Evolutionary conservation across 495 filamentous ascomycete species (phyloP), one percentile per base, ranked within the genome.

Genomic region (Aspergillus homomorphus): DNA sequence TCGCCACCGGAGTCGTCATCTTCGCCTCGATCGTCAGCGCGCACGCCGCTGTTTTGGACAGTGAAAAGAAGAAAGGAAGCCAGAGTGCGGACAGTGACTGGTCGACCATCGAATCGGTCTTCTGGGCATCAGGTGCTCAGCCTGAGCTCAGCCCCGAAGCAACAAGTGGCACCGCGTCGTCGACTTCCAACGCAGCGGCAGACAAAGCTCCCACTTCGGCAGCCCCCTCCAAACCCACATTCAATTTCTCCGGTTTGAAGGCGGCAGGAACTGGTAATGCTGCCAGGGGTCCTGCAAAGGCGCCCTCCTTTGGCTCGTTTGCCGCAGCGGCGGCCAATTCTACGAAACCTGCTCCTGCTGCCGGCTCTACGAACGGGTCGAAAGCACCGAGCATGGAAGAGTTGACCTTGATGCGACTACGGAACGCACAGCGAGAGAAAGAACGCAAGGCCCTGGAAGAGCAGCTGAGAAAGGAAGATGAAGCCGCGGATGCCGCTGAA

Each of bases 21-120:
- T 88, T 78, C 64, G 68, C 71, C 0, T 85, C 82, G 9, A 79
- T 87, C 33, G 82, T 87, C 30, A 76, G 80, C 57, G 84, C 85
- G 4, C 82, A 87, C 64, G 73, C 81, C 4, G 84, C 84, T 5
- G 82, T 87, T 6, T 58, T 79, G 57, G 84, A 86, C 51, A 74
- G 76, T 49, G 70, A 74, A 57, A 77, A 76, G 55, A 71, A 76
- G 60, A 62, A 38, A 12, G 33, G 72, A 58, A 60, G 67, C 50
- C 57, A 69, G 49, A 62, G 61, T 22, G 45, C 63, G 23, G 65
- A 68, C 21, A 69, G 62, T 3, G 73, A 80, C 43, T 81, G 78
- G 77, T 65, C 68, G 18, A 41, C 67, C 18, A 66, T 86, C 41
- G 81, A 84, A 19, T 81, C 78, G 15, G 83, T 86, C 1, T 70